Evolutionary conservation across 2,329 filamentous ascomycete genomes (phyloP).

Genomic region (Ophiognomonia clavigignenti-juglandacearum): DNA sequence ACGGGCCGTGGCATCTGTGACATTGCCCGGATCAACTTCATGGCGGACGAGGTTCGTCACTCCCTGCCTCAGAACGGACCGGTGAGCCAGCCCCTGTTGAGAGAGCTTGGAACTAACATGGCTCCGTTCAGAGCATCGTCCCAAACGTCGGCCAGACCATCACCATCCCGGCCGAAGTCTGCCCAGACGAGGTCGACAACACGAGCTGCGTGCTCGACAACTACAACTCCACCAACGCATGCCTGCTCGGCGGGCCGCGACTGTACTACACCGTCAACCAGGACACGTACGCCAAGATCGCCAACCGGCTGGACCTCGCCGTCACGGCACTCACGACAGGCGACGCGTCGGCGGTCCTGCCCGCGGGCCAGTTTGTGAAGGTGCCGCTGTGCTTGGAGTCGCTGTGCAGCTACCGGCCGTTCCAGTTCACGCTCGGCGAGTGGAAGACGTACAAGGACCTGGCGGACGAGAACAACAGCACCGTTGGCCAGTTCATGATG

Average conservation of each 20-base stretch:
- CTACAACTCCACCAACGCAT: slow-evolving; percentile 5
- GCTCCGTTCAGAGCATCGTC: background rate
- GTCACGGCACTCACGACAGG: background rate
- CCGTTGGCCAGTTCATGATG: slow-evolving; percentile 1
- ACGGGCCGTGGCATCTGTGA: slow-evolving; percentile 3
- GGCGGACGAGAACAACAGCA: slow-evolving; percentile 3
- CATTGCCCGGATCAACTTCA: slow-evolving; percentile 6
- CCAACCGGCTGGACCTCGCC: slow-evolving; percentile 5
- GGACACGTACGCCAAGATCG: slow-evolving; percentile 4
- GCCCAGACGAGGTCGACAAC: slow-evolving; percentile 7
- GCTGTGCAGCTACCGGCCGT: background rate
- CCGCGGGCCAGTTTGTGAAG: slow-evolving; percentile 6
- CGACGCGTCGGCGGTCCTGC: background rate
- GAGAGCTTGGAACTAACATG: background rate
- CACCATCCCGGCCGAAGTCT: slow-evolving; percentile 2
- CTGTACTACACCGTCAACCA: slow-evolving; percentile 5
- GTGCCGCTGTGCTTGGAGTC: slow-evolving; percentile 1
- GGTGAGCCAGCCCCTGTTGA: too few relatives aligned
- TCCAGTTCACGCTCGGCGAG: background rate
- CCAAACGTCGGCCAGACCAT: slow-evolving; percentile 7
- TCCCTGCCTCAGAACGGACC: too few relatives aligned
- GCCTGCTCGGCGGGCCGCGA: slow-evolving; percentile 1
- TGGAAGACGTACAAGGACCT: slow-evolving; percentile 6
- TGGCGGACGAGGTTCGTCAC: slow-evolving; percentile 5
- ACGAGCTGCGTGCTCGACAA: slow-evolving; percentile 3